Evolutionary conservation across 1,284 basidiomycete genomes (phyloP).

Genomic region (Melanopsichium pennsylvanicum): DNA sequence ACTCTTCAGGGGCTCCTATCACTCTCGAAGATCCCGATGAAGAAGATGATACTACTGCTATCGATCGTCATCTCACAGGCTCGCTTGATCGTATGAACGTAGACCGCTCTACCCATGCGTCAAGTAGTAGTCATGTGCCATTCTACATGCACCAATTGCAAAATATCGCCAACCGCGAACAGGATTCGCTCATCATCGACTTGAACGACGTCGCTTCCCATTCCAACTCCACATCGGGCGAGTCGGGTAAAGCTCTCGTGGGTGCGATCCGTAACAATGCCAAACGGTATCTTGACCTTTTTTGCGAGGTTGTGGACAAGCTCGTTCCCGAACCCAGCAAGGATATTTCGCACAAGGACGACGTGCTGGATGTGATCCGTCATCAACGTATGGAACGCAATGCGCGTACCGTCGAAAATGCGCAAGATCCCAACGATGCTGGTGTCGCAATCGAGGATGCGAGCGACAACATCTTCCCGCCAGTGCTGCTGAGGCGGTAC

Average conservation of each 20-base stretch:
- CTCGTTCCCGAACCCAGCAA: constrained; percentile 77
- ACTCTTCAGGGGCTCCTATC: constrained; percentile 8
- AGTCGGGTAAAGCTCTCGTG: constrained; percentile 40
- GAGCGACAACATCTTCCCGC: constrained; percentile 69
- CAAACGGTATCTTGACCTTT: constrained; percentile 87
- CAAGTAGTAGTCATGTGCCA: constrained; percentile 58
- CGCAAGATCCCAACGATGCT: constrained; percentile 34
- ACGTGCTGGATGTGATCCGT: constrained; percentile 64
- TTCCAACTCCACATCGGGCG: constrained; percentile 27
- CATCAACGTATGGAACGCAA: constrained; percentile 91
- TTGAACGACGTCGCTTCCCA: constrained; percentile 77
- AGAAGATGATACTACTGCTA: constrained; percentile 18
- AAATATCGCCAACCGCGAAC: constrained; percentile 89
- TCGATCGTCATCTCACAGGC: constrained; percentile 25
- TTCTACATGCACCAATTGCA: constrained; percentile 95
- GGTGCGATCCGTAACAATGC: constrained; percentile 78
- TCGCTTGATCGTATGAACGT: constrained; percentile 41
- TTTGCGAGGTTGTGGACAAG: constrained; percentile 85
- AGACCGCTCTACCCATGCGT: constrained; percentile 13
- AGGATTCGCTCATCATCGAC: constrained; percentile 82
- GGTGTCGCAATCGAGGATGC: constrained; percentile 35
- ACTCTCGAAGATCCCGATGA: constrained; percentile 22
- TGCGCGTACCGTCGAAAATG: constrained; percentile 72
- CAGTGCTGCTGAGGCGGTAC: constrained; percentile 89
- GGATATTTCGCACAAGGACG: constrained; percentile 77